Base-by-base conservation (phyloP, 148 eudicot species). In the Linanthus parryae region DNA sequence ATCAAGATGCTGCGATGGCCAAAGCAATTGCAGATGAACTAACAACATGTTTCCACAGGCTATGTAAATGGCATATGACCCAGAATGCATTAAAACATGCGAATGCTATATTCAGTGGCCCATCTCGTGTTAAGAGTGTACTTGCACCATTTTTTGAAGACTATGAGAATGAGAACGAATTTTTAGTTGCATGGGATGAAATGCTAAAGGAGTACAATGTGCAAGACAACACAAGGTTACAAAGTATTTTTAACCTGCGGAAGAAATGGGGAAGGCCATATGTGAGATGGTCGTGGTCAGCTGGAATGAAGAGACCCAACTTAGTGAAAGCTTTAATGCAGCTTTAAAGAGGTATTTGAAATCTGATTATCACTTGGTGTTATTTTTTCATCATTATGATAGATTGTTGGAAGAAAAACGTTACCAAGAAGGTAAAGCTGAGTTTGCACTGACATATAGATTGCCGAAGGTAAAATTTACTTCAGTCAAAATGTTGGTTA, bases 211-310 rank as follows among this genome's bases (percentile, higher is more conserved):
- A 26, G 5, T 36, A 41, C 35, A 42, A 38, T 35, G 47, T 45
- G 50, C 43, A 35, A 33, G 55, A 44, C 42, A 45, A 60, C 11
- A 36, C 36, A 36, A 57, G 62, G 68, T 52, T 71, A 29, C 21
- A 45, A 16, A 47, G 42, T 2, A 56, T 61, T 27, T 61, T 50
- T 30, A 29, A 21, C 43, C 48, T 53, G 24, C 37, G 65, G 33
- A 61, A 60, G 25, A 56, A 62, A 61, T 72, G 68, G 76, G 71
- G 68, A 3, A 50, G 38, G 44, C 53, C 68, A 12, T 66, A 67
- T 23, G 43, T 40, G 7, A 33, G 47, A 9, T 27, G 62, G 38
- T 31, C 45, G 9, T 61, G 61, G 27, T 56, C 60, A 18, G 60
- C 60, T 29, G 71, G 61, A 53, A 62, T 66, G 52, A 33, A 36